A percentile compares a stretch with the other conserved stretches of the same genome.
These are phyloP conservation scores for Stagonosporopsis cucurbitacearum DNA, from an alignment of 2,329 filamentous ascomycete species.

Conservation along the genomic window DNA sequence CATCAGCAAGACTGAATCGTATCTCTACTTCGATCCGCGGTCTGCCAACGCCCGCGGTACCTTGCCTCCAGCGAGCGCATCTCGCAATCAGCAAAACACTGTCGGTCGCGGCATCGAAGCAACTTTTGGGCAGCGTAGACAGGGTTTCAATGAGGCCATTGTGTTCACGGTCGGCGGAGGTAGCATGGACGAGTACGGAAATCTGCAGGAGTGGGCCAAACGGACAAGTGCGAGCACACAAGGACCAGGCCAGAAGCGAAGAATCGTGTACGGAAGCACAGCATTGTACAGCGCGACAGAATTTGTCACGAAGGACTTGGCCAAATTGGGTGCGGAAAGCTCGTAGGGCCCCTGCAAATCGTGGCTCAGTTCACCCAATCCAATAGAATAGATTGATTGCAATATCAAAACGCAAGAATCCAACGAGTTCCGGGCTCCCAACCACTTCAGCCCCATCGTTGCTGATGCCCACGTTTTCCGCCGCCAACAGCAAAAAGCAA, in stretches of 20 bases:
- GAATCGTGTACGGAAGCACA: conserved; percentile 94
- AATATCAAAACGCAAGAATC: neutral
- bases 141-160: conserved; percentile 87
- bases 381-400: neutral
- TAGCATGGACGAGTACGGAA: conserved; percentile 98
- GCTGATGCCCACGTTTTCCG: neutral
- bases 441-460: neutral
- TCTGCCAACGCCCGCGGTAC: conserved; percentile 92
- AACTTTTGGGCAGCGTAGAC: conserved; percentile 87
- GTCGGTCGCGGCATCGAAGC: conserved; percentile 70
- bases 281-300: conserved; percentile 70
- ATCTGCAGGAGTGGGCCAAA: conserved; percentile 93
- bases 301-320: conserved; percentile 65
- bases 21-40: conserved; percentile 95
- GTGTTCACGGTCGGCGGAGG: conserved; percentile 94
- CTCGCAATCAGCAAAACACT: conserved; percentile 49
- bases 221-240: conserved; percentile 68
- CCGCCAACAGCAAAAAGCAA: neutral
- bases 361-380: neutral
- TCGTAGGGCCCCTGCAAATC: conserved; percentile 21
- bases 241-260: conserved; percentile 68
- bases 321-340: conserved; percentile 61
- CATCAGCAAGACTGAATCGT: conserved; percentile 94
- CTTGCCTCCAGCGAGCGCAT: conserved; percentile 78
- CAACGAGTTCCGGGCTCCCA: neutral